A percentile compares a stretch with the other conserved stretches of the same genome.
Conservation (phyloP, 2,329 filamentous ascomycete genomes). For the Botrytis aclada region DNA sequence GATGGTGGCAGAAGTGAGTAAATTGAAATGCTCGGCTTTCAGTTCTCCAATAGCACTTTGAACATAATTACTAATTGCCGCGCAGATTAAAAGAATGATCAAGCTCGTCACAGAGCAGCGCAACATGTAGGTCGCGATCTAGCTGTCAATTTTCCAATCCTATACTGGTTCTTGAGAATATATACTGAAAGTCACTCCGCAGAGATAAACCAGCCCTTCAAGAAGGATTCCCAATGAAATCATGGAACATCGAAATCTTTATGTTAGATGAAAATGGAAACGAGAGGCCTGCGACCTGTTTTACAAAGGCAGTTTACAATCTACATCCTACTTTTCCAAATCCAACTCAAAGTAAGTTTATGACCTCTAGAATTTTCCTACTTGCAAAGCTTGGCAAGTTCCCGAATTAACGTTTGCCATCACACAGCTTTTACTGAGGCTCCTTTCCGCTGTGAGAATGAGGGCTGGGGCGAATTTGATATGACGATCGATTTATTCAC, state of each 20-base stretch:
- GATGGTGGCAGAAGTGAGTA: slow-evolving; percentile 38
- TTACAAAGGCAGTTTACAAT: slow-evolving; percentile 89
- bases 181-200: slow-evolving; percentile 28
- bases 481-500: slow-evolving; percentile 82
- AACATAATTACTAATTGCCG: slow-evolving; percentile 17
- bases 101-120: slow-evolving; percentile 92
- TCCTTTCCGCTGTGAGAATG: slow-evolving; percentile 86
- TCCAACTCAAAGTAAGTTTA: slow-evolving; percentile 72
- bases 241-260: slow-evolving; percentile 85
- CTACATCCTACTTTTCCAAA: slow-evolving; percentile 92
- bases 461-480: slow-evolving; percentile 99
- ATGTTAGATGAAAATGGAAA: slow-evolving; percentile 83
- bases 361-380: background rate
- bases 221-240: slow-evolving; percentile 87
- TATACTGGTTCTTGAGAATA: background rate
- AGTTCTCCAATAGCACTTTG: background rate
- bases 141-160: background rate
- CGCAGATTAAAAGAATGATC: slow-evolving; percentile 75
- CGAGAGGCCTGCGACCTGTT: slow-evolving; percentile 76
- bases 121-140: slow-evolving; percentile 55
- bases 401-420: slow-evolving; percentile 15
- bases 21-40: background rate
- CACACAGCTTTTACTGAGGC: slow-evolving; percentile 70
- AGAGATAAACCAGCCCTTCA: slow-evolving; percentile 78
- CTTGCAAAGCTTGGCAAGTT: background rate